These are phyloP conservation scores for Pseudonitzschia delicatissima DNA, from an alignment of 108 stramenopile genomes.

Conservation along the genomic window DNA sequence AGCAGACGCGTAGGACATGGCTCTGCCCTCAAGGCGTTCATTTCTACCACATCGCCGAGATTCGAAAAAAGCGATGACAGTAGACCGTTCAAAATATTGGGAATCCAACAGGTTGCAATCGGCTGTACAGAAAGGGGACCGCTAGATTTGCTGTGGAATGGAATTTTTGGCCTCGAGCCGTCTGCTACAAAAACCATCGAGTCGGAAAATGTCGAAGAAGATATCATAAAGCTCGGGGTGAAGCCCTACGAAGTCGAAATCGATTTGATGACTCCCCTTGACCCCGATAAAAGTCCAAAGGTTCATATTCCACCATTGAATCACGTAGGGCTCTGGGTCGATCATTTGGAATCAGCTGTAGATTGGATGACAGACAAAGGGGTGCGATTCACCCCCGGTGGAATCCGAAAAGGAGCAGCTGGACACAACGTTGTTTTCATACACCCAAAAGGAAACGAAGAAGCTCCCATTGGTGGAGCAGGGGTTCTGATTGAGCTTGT, in stretches of 20 bases:
- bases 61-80: not conserved
- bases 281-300: slow-evolving; percentile 73
- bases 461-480: slow-evolving; percentile 82
- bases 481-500: slow-evolving; percentile 97
- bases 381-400: slow-evolving; percentile 86
- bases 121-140: slow-evolving; percentile 69
- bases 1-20: not conserved
- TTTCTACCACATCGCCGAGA: not conserved
- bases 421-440: slow-evolving; percentile 96
- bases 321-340: slow-evolving; percentile 98
- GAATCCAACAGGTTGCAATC: slow-evolving; percentile 96
- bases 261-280: slow-evolving; percentile 96
- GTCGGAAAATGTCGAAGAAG: slow-evolving; percentile 97
- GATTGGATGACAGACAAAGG: slow-evolving; percentile 81
- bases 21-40: not conserved
- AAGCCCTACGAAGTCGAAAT: slow-evolving; percentile 85
- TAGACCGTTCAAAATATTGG: slow-evolving; percentile 85
- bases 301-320: slow-evolving; percentile 92
- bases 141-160: slow-evolving; percentile 80
- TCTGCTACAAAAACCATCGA: slow-evolving; percentile 59
- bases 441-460: slow-evolving; percentile 95
- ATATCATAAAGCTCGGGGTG: slow-evolving; percentile 85
- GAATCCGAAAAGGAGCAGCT: slow-evolving; percentile 92
- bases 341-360: slow-evolving; percentile 84
- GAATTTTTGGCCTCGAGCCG: slow-evolving; percentile 79